Conservation (phyloP, 1,284 basidiomycete genomes). For the Exobasidium cylindrosporum region DNA sequence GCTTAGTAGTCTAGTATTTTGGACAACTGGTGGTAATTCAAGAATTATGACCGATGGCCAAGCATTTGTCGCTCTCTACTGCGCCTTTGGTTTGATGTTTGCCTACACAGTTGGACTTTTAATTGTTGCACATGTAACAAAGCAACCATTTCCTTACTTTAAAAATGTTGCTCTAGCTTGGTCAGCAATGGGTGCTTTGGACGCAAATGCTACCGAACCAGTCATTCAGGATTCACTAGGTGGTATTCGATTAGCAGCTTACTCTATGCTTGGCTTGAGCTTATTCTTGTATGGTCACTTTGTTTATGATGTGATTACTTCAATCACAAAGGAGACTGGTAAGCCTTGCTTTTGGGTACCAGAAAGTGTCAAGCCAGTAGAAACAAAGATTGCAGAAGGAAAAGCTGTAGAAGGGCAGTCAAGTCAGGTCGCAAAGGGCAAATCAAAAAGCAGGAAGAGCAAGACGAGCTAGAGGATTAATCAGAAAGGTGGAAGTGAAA, state of each 20-base stretch:
- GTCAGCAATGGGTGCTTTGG: slow-evolving; percentile 72
- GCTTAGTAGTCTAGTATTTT: slow-evolving; percentile 69
- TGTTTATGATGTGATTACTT: slow-evolving; percentile 48
- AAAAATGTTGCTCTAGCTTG: slow-evolving; percentile 77
- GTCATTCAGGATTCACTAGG: slow-evolving; percentile 67
- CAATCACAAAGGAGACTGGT: slow-evolving; percentile 43
- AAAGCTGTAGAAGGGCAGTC: neutral
- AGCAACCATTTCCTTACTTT: slow-evolving; percentile 78
- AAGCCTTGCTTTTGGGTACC: slow-evolving; percentile 13
- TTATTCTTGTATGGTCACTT: slow-evolving; percentile 74
- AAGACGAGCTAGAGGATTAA: neutral
- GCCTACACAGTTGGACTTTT: slow-evolving; percentile 75
- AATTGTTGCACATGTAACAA: slow-evolving; percentile 89
- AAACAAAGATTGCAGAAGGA: slow-evolving; percentile 1
- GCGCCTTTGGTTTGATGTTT: slow-evolving; percentile 83
- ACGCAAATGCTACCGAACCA: slow-evolving; percentile 61
- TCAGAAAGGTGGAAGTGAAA: neutral
- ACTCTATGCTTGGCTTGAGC: slow-evolving; percentile 67
- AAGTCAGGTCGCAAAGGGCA: neutral
- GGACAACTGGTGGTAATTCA: slow-evolving; percentile 63
- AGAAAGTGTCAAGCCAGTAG: slow-evolving; percentile 8
- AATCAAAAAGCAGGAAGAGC: neutral
- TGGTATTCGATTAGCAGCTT: slow-evolving; percentile 68
- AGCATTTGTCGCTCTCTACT: slow-evolving; percentile 78
- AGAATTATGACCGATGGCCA: slow-evolving; percentile 33